Conservation (phyloP, 176 grass and related monocot species). For the Dactylis glomerata region DNA sequence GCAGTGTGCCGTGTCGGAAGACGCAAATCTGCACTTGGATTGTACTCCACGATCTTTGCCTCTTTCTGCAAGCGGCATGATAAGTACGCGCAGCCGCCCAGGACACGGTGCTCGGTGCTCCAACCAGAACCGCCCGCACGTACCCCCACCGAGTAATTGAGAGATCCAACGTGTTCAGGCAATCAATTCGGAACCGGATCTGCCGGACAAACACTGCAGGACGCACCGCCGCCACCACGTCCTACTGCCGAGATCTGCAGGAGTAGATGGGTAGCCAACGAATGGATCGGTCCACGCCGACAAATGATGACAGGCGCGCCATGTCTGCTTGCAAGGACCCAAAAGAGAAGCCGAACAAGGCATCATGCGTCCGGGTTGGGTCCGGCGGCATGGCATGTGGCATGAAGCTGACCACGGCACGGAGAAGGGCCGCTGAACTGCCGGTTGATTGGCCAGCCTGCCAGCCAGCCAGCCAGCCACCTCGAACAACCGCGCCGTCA, state of each 20-base stretch:
- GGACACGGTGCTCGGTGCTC: background rate
- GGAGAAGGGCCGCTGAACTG: background rate
- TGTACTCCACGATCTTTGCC: too few relatives aligned
- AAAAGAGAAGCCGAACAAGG: background rate
- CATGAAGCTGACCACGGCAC: background rate
- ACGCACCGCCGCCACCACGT: background rate
- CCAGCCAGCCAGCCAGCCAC: conserved; percentile 1
- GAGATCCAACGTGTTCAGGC: background rate
- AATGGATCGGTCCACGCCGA: background rate
- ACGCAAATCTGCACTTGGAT: too few relatives aligned
- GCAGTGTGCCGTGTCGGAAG: too few relatives aligned
- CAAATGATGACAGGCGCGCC: background rate
- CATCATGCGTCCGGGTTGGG: too few relatives aligned
- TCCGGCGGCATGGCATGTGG: background rate
- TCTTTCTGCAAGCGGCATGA: too few relatives aligned
- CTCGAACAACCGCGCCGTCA: background rate
- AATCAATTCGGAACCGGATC: conserved; percentile 25
- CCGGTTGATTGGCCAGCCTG: background rate
- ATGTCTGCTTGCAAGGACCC: background rate
- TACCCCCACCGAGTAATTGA: background rate
- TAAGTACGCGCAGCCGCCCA: background rate
- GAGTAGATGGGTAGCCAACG: background rate
- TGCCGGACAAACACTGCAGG: background rate
- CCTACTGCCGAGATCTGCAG: background rate
- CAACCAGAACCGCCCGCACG: background rate